phyloP scores from a whole-genome alignment of 2,329 filamentous ascomycete species.

The Drechmeria coniospora region DNA sequence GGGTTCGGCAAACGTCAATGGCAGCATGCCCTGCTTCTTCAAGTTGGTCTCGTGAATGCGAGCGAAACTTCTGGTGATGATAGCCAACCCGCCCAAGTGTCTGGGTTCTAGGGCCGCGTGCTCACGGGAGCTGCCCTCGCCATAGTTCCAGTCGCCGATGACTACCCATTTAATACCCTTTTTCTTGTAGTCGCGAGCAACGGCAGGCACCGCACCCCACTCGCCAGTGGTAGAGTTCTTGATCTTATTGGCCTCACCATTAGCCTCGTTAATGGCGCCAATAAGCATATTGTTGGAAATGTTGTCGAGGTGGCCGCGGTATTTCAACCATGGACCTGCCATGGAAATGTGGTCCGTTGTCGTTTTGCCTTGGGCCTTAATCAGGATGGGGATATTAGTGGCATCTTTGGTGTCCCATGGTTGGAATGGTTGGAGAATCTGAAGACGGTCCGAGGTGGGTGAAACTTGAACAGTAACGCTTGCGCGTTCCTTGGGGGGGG shows the following conservation, averaged over 20 bases:
- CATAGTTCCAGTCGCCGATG: conserved; percentile 98
- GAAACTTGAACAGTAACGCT: conserved; percentile 67
- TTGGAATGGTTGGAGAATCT: conserved; percentile 74
- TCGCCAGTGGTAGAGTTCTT: conserved; percentile 77
- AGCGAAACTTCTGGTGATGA: conserved; percentile 89
- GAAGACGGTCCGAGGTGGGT: conserved; percentile 83
- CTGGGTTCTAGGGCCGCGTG: conserved; percentile 95
- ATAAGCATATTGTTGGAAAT: conserved; percentile 99
- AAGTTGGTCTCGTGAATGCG: conserved; percentile 99
- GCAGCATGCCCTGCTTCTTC: conserved; percentile 99
- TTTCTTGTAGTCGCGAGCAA: conserved; percentile 96
- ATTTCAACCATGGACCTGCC: conserved; percentile 95
- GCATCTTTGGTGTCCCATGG: conserved; percentile 90
- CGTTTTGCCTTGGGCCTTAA: conserved; percentile 94
- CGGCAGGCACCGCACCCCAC: conserved; percentile 77
- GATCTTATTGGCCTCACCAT: conserved; percentile 95
- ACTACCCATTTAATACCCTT: conserved; percentile 96
- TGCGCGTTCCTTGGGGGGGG: conserved; percentile 66
- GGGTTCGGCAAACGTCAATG: conserved; percentile 84
- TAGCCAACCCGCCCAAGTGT: conserved; percentile 90
- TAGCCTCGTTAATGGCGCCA: conserved; percentile 88
- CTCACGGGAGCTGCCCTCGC: conserved; percentile 93
- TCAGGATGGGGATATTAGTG: conserved; percentile 70
- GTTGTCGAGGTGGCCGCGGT: conserved; percentile 97
- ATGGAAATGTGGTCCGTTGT: conserved; percentile 96